Evolutionary conservation across 768 basidiomycete genomes (phyloP), one percentile per base, ranked within the genome.

Genomic region (Leccinum arenicola): DNA sequence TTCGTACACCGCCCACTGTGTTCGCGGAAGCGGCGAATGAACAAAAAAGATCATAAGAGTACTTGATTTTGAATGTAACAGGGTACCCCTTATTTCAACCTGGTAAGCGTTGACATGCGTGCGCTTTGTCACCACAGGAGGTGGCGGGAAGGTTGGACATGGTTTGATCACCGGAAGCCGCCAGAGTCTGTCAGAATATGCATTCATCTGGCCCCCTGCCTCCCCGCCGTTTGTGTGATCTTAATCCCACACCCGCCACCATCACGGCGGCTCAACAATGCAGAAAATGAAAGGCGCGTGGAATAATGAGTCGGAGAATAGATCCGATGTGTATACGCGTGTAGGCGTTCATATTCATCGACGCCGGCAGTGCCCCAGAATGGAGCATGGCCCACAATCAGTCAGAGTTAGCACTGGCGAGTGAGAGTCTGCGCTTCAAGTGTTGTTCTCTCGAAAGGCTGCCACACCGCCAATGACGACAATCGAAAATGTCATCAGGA

Each of bases 261-360:
- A 52, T 60, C 54, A 64, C 27, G 53, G 29, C 36, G 53, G 23
- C 50, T 25, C 7, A 43, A 21, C 50, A 52, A 17, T 15, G 57
- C 36, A 57, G 49, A 19, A 14, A 57, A 60, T 64, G 63, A 64
- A 64, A 58, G 14, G 35, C 63, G 61, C 57, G 57, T 64, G 56
- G 55, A 58, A 53, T 14, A 40, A 43, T 27, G 17, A 31, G 35
- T 8, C n/a, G 51, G 50, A 4, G 19, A 23, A 12, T 19, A 14
- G 23, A 12, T 19, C 43, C 19, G 19, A 21, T 45, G 29, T 52
- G 59, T 47, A 8, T 21, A 12, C 12, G 23, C 25, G 43, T 40
- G 40, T 52, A 27, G 15, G n/a, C n/a, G 7, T 17, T 64, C 66
- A 57, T 66, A n/a, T 31, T 66, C 66, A 63, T 25, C 45, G 33